These are phyloP conservation scores for Trichoderma citrinoviride DNA, from an alignment of 2,329 filamentous ascomycete species.

Conservation along the genomic window DNA sequence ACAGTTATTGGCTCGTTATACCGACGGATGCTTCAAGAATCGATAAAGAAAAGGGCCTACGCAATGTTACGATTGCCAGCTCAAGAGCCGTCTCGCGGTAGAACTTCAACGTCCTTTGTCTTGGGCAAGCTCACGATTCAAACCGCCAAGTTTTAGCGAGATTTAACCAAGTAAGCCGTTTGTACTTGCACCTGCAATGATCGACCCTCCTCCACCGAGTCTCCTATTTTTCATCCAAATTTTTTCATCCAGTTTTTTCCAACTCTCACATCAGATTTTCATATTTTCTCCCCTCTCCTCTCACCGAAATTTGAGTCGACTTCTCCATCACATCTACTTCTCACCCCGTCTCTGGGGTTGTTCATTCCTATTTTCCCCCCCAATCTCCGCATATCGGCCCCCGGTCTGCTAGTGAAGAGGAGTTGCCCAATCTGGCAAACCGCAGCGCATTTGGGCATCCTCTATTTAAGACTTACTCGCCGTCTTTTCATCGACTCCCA, in stretches of 20 bases:
- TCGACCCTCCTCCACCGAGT: constrained; percentile 8
- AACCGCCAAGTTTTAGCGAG: constrained; percentile 25
- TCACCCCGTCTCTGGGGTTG: neutral
- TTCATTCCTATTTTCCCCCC: neutral
- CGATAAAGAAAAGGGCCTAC: neutral
- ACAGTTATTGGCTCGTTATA: neutral
- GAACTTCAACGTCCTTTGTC: neutral
- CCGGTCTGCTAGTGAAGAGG: constrained; percentile 12
- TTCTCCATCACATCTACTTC: neutral
- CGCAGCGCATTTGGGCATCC: constrained; percentile 3
- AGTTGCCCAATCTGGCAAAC: constrained; percentile 17
- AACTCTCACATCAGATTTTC: neutral
- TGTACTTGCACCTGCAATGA: constrained; percentile 16
- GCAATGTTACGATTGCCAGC: no score
- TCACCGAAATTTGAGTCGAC: neutral
- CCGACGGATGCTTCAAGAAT: neutral
- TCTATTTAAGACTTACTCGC: constrained; percentile 3
- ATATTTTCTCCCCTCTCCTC: neutral
- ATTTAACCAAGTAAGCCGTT: constrained; percentile 21
- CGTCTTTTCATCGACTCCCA: neutral
- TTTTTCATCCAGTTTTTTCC: neutral
- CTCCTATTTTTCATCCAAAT: constrained; percentile 8
- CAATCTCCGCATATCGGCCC: constrained; percentile 12
- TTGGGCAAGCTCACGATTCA: constrained; percentile 3
- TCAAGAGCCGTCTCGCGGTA: constrained; percentile 10